Evolutionary conservation across 345 rosid species (phyloP).

Genomic region (Bretschneidera sinensis): DNA sequence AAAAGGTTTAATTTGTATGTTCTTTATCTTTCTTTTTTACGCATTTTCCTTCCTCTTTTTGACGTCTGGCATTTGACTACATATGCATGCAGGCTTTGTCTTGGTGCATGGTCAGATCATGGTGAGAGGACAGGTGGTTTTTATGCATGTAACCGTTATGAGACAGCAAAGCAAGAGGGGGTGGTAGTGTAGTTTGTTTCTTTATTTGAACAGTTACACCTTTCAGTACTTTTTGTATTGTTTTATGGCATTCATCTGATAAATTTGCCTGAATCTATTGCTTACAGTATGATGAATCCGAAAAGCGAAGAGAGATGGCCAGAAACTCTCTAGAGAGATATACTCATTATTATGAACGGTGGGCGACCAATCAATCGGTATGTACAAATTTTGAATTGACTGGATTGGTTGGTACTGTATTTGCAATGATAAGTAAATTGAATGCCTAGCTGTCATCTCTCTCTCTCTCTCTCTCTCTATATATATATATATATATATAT

Average conservation of each 20-base stretch:
- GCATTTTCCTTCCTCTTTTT: too few species aligned
- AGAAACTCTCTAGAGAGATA: slow-evolving; percentile 82
- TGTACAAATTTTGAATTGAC: slow-evolving; percentile 10
- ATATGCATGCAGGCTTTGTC: slow-evolving; percentile 62
- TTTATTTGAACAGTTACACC: not conserved
- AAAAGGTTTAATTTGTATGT: too few species aligned
- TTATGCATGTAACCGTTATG: slow-evolving; percentile 74
- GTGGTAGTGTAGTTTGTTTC: slow-evolving; percentile 41
- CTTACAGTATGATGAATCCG: slow-evolving; percentile 67
- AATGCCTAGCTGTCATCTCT: too few species aligned
- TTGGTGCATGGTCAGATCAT: slow-evolving; percentile 72
- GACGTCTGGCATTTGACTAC: slow-evolving; percentile 5
- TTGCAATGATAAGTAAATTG: too few species aligned
- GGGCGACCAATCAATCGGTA: slow-evolving; percentile 90
- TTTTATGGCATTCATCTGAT: not conserved
- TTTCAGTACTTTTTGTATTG: not conserved
- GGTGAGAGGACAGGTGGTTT: slow-evolving; percentile 82
- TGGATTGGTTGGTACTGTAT: not conserved
- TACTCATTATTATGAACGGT: slow-evolving; percentile 85
- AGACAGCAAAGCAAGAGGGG: slow-evolving; percentile 86
- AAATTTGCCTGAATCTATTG: not conserved
- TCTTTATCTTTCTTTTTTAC: not conserved
- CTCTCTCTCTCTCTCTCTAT: too few species aligned
- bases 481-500: too few species aligned
- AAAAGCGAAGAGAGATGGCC: slow-evolving; percentile 88